These are phyloP conservation scores for Neoboletus magnificus DNA, from an alignment of 768 basidiomycete genomes.

Conservation along the genomic window DNA sequence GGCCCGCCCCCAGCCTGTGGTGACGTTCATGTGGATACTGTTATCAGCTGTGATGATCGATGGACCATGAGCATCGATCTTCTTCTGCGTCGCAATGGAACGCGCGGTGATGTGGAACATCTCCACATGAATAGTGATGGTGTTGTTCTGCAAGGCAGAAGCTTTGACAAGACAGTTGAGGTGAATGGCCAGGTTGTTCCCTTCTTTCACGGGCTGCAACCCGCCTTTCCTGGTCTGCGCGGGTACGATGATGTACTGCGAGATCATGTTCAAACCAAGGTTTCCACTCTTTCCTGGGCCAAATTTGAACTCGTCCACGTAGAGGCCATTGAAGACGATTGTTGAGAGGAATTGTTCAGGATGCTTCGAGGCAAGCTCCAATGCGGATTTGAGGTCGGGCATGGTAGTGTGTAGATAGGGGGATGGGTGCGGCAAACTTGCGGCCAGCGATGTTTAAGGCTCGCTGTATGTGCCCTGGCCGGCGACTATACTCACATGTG, in stretches of 20 bases:
- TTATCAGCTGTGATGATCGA: conserved; percentile 4
- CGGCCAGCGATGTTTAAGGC: neutral
- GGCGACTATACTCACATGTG: neutral
- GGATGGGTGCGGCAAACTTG: neutral
- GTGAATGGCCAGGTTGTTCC: conserved; percentile 3
- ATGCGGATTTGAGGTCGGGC: neutral
- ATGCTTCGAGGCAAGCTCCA: neutral
- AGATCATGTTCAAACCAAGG: conserved; percentile 7
- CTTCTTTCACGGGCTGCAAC: neutral
- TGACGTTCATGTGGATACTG: conserved; percentile 8
- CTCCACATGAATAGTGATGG: neutral
- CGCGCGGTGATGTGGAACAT: conserved; percentile 4
- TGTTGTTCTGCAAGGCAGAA: neutral
- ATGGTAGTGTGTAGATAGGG: neutral
- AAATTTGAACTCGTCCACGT: conserved; percentile 7
- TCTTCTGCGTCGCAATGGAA: neutral
- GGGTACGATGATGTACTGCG: neutral
- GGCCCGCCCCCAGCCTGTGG: conserved; percentile 2
- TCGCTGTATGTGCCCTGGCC: neutral
- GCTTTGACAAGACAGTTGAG: neutral
- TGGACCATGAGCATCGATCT: neutral
- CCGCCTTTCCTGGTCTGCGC: neutral
- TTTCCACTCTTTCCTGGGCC: neutral
- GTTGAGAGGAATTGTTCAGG: neutral
- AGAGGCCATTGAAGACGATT: neutral